phyloP scores from a whole-genome alignment of 306 rosid species.

The peach (Prunus persica) region DNA sequence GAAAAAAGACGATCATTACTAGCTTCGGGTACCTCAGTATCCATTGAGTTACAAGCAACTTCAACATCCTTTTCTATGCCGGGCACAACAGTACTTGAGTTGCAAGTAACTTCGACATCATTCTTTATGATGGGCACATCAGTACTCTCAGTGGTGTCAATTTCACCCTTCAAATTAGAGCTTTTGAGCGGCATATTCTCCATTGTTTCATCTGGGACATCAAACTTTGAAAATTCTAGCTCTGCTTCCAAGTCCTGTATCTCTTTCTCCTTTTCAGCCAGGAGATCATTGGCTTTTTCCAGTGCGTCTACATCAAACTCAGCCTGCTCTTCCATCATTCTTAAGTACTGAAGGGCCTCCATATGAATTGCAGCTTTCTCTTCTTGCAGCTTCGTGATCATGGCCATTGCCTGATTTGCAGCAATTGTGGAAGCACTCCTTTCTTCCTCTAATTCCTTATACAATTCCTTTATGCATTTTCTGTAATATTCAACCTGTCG shows the following conservation, averaged over 20 bases:
- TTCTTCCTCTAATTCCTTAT: conserved; percentile 80
- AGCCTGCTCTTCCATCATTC: conserved; percentile 99
- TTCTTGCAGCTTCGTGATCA: conserved; percentile 93
- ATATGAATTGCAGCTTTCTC: conserved; percentile 85
- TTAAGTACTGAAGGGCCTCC: conserved; percentile 87
- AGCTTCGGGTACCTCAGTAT: conserved; percentile 25
- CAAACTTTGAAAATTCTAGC: conserved; percentile 53
- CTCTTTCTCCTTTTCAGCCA: conserved; percentile 74
- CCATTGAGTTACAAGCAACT: conserved; percentile 27
- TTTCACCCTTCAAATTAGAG: conserved; percentile 33
- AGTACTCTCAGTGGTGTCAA: conserved; percentile 19
- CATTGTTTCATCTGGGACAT: conserved; percentile 24
- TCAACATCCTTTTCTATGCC: conserved; percentile 10
- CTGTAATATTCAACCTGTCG: conserved; percentile 56
- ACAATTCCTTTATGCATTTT: conserved; percentile 49
- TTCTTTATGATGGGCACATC: conserved; percentile 20
- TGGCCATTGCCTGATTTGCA: conserved; percentile 85
- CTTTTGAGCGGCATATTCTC: conserved; percentile 17
- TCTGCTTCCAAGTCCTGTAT: conserved; percentile 83
- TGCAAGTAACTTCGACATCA: conserved; percentile 10
- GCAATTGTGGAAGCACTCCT: conserved; percentile 80
- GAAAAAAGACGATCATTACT: conserved; percentile 28
- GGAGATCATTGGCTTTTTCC: conserved; percentile 69
- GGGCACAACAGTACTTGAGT: conserved; percentile 26
- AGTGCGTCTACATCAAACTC: conserved; percentile 82